Evolutionary conservation across 2,329 filamentous ascomycete species (phyloP).

Genomic region (Endoconidiophora polonica): DNA sequence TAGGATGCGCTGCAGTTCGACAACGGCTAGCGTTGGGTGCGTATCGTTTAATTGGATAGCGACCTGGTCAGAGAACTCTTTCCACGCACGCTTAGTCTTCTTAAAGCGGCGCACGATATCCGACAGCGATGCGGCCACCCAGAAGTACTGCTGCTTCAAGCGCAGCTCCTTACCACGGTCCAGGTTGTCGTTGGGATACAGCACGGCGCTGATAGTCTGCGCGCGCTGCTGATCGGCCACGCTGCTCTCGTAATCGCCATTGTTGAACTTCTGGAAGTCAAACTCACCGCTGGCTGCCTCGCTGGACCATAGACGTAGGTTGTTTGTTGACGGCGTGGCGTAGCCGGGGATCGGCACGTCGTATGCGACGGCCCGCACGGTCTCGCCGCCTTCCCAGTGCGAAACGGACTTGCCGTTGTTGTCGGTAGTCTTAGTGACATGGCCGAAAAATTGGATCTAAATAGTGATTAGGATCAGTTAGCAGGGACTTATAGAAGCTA

Average conservation of each 20-base stretch:
- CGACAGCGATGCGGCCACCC: constrained; percentile 90
- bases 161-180: constrained; percentile 93
- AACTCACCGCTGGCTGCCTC: constrained; percentile 96
- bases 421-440: constrained; percentile 59
- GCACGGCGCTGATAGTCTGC: constrained; percentile 94
- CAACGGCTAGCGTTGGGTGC: constrained; percentile 88
- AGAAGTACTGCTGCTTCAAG: constrained; percentile 99
- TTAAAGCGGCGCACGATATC: constrained; percentile 98
- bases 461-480: background rate
- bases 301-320: constrained; percentile 91
- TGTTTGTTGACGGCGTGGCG: constrained; percentile 81
- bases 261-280: constrained; percentile 99
- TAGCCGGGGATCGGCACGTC: constrained; percentile 89
- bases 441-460: constrained; percentile 82
- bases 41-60: constrained; percentile 98
- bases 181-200: constrained; percentile 96
- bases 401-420: constrained; percentile 57
- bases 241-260: constrained; percentile 90
- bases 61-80: constrained; percentile 81
- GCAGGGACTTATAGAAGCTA: background rate
- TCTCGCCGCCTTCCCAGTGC: constrained; percentile 84
- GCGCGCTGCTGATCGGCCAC: constrained; percentile 96
- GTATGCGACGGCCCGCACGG: constrained; percentile 81
- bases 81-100: constrained; percentile 84
- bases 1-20: constrained; percentile 86